phyloP scores from a whole-genome alignment of 2,329 filamentous ascomycete genomes.

The Colletotrichum sublineola region DNA sequence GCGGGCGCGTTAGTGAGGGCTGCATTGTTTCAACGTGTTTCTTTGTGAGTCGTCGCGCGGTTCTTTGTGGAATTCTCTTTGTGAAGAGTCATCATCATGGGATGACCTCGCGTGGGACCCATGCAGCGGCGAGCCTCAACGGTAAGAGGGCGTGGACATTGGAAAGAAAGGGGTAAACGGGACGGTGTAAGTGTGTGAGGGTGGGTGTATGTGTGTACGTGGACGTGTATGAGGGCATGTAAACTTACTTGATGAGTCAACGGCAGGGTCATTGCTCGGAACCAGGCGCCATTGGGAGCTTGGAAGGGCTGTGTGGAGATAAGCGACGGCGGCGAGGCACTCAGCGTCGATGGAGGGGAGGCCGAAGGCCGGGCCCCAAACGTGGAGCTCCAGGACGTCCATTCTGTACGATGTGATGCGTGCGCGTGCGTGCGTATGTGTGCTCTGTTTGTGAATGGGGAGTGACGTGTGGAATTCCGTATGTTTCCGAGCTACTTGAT shows the following conservation, averaged over 20 bases:
- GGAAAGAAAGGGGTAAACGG: slow-evolving; percentile 47
- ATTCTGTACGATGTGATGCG: slow-evolving; percentile 5
- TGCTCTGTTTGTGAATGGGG: neutral
- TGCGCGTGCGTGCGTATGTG: neutral
- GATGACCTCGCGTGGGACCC: slow-evolving; percentile 20
- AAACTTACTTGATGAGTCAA: slow-evolving; percentile 77
- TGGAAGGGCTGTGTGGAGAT: slow-evolving; percentile 75
- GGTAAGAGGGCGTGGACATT: neutral
- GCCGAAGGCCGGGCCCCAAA: slow-evolving; percentile 91
- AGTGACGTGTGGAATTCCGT: slow-evolving; percentile 13
- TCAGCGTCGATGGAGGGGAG: slow-evolving; percentile 92
- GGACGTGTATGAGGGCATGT: slow-evolving; percentile 15
- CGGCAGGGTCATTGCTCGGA: slow-evolving; percentile 78
- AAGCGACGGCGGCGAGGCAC: slow-evolving; percentile 86
- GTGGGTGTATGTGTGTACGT: slow-evolving; percentile 16
- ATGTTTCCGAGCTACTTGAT: slow-evolving; percentile 17
- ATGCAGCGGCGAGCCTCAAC: slow-evolving; percentile 45
- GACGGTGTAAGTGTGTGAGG: slow-evolving; percentile 34
- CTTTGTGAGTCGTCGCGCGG: slow-evolving; percentile 20
- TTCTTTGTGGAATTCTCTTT: slow-evolving; percentile 41
- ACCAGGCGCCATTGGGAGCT: slow-evolving; percentile 76
- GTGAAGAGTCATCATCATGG: slow-evolving; percentile 1
- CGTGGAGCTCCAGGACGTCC: slow-evolving; percentile 78
- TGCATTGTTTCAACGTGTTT: slow-evolving; percentile 24
- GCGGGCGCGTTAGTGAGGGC: neutral